Base-by-base conservation (phyloP, 2,329 filamentous ascomycete species). In the Epichloe sylvatica region DNA sequence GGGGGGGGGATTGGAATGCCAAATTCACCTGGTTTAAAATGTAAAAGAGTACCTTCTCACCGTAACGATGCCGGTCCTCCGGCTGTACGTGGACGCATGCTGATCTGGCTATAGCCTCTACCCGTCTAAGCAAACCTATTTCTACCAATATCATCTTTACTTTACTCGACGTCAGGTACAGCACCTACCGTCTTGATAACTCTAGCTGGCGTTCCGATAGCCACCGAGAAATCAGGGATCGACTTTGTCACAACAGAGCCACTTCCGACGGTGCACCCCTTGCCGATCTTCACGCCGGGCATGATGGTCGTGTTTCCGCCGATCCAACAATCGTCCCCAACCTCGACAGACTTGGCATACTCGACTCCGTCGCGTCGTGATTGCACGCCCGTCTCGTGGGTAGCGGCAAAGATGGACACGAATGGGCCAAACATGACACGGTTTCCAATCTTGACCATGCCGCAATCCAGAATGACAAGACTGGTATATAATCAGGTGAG, bases 381-480 rank as follows among this genome's bases (percentile, higher is more conserved):
- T 48, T 69, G 67, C 0, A 75, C 69, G 55, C 84, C 83, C 0
- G 84, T 70, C 45, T 86, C 84, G 62, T 92, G 86, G 0, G 79
- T 83, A 1, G 78, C 86, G 2, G 79, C 77, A 60, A 79, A 86
- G 49, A 92, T 75, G 46, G 71, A 77, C 0, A 90, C 83, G 56
- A 80, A 82, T 0, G 86, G 83, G 0, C 83, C 86, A 49, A 90
- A 73, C 55, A 86, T 67, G 2, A 84, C 85, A 30, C 85, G 76
- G 25, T 82, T 74, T 0, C 86, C 86, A 44, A 90, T 83, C 4
- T 64, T 69, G 39, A 90, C 81, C 2, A 78, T 68, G 55, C 79
- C 84, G n/a, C 81, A 87, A 61, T 91, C 86, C 13, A 89, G 68
- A 52, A 89, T 81, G 2, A 79, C 78, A 49, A 75, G 60, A 52